These are phyloP conservation scores for Gastrolobium villosum DNA, from an alignment of 306 rosid species.

Conservation along the genomic window DNA sequence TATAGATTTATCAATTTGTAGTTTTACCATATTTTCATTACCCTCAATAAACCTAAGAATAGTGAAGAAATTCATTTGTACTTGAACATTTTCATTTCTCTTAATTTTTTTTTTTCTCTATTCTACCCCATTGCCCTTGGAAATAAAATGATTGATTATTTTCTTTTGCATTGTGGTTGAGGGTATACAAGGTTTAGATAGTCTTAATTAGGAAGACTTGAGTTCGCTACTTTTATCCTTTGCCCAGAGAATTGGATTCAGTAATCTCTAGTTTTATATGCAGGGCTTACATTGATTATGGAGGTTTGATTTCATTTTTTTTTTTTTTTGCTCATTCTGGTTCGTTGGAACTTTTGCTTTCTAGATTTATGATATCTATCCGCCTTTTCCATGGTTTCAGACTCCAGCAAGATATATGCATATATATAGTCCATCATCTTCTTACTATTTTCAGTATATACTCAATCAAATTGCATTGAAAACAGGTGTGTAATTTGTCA, in stretches of 20 bases:
- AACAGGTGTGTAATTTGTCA: constrained; percentile 93
- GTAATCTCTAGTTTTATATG: constrained; percentile 6
- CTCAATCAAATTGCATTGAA: constrained; percentile 37
- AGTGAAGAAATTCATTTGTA: not conserved
- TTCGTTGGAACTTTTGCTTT: no score
- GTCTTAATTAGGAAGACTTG: not conserved
- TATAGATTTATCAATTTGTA: constrained; percentile 22
- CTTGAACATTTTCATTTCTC: not conserved
- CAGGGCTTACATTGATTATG: not conserved
- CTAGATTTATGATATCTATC: not conserved
- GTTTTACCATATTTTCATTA: not conserved
- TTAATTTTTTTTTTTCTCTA: not conserved
- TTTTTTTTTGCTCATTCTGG: not conserved
- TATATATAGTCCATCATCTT: not conserved
- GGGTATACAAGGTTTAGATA: not conserved
- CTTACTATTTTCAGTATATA: constrained; percentile 12
- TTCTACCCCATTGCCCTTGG: not conserved
- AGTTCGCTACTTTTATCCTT: not conserved
- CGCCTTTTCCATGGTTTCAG: not conserved
- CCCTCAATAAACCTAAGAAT: not conserved
- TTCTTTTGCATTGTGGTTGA: constrained; percentile 10
- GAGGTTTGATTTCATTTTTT: not conserved
- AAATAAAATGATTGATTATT: constrained; percentile 21
- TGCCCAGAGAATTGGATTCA: not conserved
- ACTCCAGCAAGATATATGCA: not conserved